Evolutionary conservation across 306 rosid species (phyloP).

Genomic region (Cyamopsis tetragonoloba): DNA sequence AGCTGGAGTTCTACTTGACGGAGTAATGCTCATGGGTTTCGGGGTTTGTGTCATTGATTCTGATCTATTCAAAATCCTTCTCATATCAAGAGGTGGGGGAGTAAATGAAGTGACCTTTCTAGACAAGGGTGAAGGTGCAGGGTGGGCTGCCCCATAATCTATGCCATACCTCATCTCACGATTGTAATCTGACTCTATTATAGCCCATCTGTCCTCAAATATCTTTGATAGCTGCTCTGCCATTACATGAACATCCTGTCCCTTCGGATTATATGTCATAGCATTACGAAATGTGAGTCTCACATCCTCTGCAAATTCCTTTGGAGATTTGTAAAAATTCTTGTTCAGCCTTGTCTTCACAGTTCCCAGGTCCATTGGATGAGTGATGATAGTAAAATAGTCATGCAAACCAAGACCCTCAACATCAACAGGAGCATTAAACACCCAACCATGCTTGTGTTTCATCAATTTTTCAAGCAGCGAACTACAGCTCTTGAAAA

Average conservation of each 20-base stretch:
- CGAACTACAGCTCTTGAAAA: conserved; percentile 83
- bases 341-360: conserved; percentile 75
- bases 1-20: conserved; percentile 76
- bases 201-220: conserved; percentile 91
- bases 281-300: conserved; percentile 89
- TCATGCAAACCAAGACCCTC: conserved; percentile 83
- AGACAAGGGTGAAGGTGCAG: conserved; percentile 64
- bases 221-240: conserved; percentile 70
- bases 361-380: conserved; percentile 92
- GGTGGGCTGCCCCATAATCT: conserved; percentile 46
- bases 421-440: conserved; percentile 83
- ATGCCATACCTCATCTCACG: conserved; percentile 64
- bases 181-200: conserved; percentile 79
- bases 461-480: conserved; percentile 90
- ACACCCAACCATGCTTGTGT: conserved; percentile 95
- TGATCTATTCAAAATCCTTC: conserved; percentile 69
- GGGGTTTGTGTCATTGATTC: conserved; percentile 55
- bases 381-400: conserved; percentile 68
- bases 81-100: conserved; percentile 79
- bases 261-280: conserved; percentile 84
- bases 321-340: conserved; percentile 93
- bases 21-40: conserved; percentile 57
- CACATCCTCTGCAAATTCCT: conserved; percentile 97
- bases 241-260: conserved; percentile 97
- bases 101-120: conserved; percentile 56